Base-by-base conservation (phyloP, 805 yeast genomes). In the Starmerella asiatica region DNA sequence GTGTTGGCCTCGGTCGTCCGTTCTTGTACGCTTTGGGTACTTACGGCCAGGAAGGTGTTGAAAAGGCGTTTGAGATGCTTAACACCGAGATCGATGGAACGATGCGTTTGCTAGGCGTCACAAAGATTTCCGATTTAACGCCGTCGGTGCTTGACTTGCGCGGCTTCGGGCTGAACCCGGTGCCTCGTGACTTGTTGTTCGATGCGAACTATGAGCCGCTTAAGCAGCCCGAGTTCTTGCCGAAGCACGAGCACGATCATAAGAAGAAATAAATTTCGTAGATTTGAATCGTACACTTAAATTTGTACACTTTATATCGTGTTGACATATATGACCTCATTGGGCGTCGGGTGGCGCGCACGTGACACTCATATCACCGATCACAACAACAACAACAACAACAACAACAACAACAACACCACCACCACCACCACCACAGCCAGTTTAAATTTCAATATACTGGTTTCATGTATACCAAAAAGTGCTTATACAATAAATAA, bases 61-160 rank as follows among this genome's bases (percentile, higher is more conserved):
- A 56, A 33, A 69, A 69, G 45, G 80, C 84, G 12, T 70, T 78
- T 41, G 75, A 73, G 49, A 59, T 83, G 41, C 61, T 84, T 46
- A 73, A 72, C 47, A 79, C 74, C 44, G 94, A 83, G 56, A 49
- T 83, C 19, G 73, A 67, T 39, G 74, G 79, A 77, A 73, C 75
- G 52, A 79, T 84, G 93, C 68, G 91, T 47, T 62, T 84, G 37
- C 56, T 83, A 27, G 94, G 94, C 33, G 88, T 73, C 15, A 71
- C 69, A 11, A 69, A 64, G 32, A 58, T 84, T 28, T 66, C 63
- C 15, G 72, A 84, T 29, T 63, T 84, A 40, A 65, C 73, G 44
- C 75, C 75, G 14, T 63, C 66, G 4, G 69, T 71, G 50, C 66
- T 86, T 17, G 94, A 85, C 53, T 50, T 63, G 3, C 55, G 69